Base-by-base conservation (phyloP, 306 rosid species). In the Cyclanthera cordifolia region DNA sequence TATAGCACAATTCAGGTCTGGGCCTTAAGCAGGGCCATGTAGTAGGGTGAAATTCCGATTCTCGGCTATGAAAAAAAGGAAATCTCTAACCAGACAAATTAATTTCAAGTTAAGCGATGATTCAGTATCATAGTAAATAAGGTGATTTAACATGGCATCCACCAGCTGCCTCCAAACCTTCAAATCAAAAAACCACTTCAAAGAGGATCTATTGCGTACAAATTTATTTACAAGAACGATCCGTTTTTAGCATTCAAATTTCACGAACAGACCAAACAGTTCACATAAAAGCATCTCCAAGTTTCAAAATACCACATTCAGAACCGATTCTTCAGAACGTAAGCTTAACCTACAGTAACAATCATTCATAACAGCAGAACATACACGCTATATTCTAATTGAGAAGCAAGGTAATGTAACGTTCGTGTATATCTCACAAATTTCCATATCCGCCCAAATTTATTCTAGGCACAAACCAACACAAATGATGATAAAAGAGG, bases 111-210 rank as follows among this genome's bases (percentile, higher is more conserved):
- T 51, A 6, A 51, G 23, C 19, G 55, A 51, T 51, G 23, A 17
- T 51, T 51, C 2, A 7, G 9, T 51, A 51, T 7, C 24, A 10
- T 51, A 17, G 9, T 7, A 49, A 49, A 49, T 1, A 5, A 56
- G 63, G 19, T 27, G 63, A 58, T 58, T 58, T 30, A 58, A 58
- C 24, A n/a, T 27, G 63, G 41, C 21, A 58, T 58, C 47, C 46
- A 55, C 61, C 19, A 34, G 12, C 32, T 12, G 17, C 37, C 61
- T 55, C 39, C 9, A 0, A 32, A 30, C 65, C 65, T 30, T 15
- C 65, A 6, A 25, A 58, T 58, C 11, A 58, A 23, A 3, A 15
- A 58, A 17, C 66, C 45, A 32, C 15, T 32, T 58, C 45, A 32
- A n/a, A n/a, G 46, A 58, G 47, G 5, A 32, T 15, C 66, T 58